A percentile compares a stretch with the other conserved stretches of the same genome.
Conservation (phyloP, 1,284 basidiomycete species). For the Rhodotorula glutinis region DNA sequence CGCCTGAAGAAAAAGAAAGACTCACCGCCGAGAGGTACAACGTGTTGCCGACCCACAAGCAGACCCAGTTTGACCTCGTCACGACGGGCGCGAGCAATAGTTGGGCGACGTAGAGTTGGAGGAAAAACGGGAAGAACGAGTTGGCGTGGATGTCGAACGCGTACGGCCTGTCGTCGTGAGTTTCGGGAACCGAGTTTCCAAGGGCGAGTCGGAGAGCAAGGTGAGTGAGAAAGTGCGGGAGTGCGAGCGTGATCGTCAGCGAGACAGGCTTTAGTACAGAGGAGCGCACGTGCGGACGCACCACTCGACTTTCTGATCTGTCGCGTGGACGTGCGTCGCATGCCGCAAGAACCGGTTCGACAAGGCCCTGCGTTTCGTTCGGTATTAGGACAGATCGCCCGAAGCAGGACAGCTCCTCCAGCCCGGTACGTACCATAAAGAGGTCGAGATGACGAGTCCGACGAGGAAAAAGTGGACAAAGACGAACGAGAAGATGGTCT, state of each 20-base stretch:
- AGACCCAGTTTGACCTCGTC: slow-evolving; percentile 80
- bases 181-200: no score
- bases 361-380: slow-evolving; percentile 17
- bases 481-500: slow-evolving; percentile 72
- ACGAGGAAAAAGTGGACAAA: slow-evolving; percentile 77
- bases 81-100: slow-evolving; percentile 77
- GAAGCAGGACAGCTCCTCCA: no score
- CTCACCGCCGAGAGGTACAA: slow-evolving; percentile 45
- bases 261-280: no score
- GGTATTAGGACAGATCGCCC: no score
- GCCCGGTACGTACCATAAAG: slow-evolving; percentile 63
- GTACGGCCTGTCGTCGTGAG: slow-evolving; percentile 70
- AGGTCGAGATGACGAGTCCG: slow-evolving; percentile 67
- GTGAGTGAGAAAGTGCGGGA: background rate
- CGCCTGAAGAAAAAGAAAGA: background rate
- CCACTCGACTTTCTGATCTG: slow-evolving; percentile 47
- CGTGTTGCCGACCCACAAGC: slow-evolving; percentile 79
- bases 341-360: slow-evolving; percentile 46
- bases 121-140: slow-evolving; percentile 86
- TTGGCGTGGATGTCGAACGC: slow-evolving; percentile 94
- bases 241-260: no score
- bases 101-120: slow-evolving; percentile 80
- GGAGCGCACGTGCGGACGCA: slow-evolving; percentile 17
- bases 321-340: slow-evolving; percentile 45
- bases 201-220: no score